Evolutionary conservation across 208 protist species (phyloP), one percentile per base, ranked within the genome.

Genomic region (Acanthamoeba royreba): DNA sequence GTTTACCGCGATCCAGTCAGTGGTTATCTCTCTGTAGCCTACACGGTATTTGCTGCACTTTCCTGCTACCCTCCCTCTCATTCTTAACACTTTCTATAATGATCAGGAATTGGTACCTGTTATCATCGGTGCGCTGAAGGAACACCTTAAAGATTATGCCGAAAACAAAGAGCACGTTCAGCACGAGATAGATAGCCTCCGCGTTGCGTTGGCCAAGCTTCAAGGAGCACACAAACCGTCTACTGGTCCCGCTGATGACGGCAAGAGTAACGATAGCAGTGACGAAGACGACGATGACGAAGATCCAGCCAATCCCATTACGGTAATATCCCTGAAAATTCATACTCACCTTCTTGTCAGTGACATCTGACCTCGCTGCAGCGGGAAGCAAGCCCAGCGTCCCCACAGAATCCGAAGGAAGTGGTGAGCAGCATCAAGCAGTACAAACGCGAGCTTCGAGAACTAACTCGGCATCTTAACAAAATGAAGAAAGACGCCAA

Each of bases 81-180:
- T 61, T 25, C 0, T 61, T 61, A 66, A 66, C 19, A n/a, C 55
- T 8, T 58, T 58, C 19, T 58, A 58, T 31, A 17, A 72, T 72
- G 31, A 85, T 85, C 43, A 53, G 53, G 83, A 89, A 63, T 22
- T 89, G n/a, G 53, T 89, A 40, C 83, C 83, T 17, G 47, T 89
- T 9, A 55, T 89, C 15, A 89, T 89, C 15, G 83, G 63, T 25
- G 83, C 83, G 47, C 33, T 89, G 22, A 89, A 89, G 28, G 83
- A 89, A 49, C 83, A 89, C 53, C 31, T 89, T 22, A 40, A 42
- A 38, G 53, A 69, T 13, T 89, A 89, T 33, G 33, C n/a, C 46
- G 33, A 28, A 40, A 31, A 89, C 53, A 55, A 55, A 49, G 52
- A 17, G 33, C 83, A 89, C 5, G 42, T 89, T 17, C 83, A 63